phyloP scores from a whole-genome alignment of 495 filamentous ascomycete species.

The Hypoxylon trugodes region DNA sequence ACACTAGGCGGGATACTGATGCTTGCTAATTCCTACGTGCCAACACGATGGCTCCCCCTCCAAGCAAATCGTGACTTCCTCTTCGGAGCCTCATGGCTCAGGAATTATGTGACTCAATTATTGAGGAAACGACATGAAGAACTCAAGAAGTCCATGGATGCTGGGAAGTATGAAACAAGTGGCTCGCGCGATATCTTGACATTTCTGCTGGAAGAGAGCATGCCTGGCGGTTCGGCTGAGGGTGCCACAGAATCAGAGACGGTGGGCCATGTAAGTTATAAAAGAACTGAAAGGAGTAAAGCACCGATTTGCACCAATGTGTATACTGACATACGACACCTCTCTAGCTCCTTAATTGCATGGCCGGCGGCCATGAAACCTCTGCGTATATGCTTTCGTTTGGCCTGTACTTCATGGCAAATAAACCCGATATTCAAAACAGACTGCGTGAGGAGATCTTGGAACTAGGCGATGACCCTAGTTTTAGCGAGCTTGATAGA shows the following conservation, averaged over 20 bases:
- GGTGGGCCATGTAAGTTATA: conserved; percentile 29
- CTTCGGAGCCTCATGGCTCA: conserved; percentile 36
- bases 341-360: conserved; percentile 30
- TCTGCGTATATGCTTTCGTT: conserved; percentile 2
- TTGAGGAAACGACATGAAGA: conserved; percentile 51
- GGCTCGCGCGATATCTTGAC: conserved; percentile 31
- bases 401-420: not conserved
- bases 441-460: not conserved
- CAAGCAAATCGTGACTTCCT: conserved; percentile 34
- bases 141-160: not conserved
- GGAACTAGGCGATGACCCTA: conserved; percentile 26
- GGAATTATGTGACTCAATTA: conserved; percentile 51
- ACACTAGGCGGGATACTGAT: conserved; percentile 37
- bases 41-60: conserved; percentile 42
- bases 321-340: not conserved
- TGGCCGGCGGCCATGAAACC: conserved; percentile 9
- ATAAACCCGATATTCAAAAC: conserved; percentile 2
- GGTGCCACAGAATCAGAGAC: conserved; percentile 32
- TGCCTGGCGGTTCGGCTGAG: conserved; percentile 4
- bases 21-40: conserved; percentile 35
- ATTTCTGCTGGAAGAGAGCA: conserved; percentile 31
- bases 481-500: conserved; percentile 34
- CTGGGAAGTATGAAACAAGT: not conserved
- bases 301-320: not conserved
- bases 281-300: not conserved